These are phyloP conservation scores for Chrysoporthe cubensis DNA, from an alignment of 2,329 filamentous ascomycete genomes.

Conservation along the genomic window DNA sequence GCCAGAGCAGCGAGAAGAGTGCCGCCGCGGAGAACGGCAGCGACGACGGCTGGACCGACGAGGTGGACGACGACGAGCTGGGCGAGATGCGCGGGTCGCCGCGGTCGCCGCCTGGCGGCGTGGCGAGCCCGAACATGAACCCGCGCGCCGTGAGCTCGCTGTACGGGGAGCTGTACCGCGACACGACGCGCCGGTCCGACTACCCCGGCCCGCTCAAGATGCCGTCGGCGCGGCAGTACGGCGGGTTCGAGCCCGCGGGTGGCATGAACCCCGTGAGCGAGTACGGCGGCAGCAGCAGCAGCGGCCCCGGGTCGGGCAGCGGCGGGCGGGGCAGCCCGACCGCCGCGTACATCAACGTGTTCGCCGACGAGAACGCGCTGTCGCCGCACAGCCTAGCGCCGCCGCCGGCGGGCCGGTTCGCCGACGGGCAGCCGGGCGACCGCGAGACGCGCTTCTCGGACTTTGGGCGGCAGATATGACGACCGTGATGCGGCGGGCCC, in stretches of 20 bases:
- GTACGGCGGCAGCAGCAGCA: constrained; percentile 33
- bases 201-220: constrained; percentile 26
- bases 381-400: constrained; percentile 29
- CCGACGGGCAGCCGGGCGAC: constrained; percentile 18
- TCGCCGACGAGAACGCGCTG: constrained; percentile 52
- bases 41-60: constrained; percentile 12
- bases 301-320: too few relatives aligned
- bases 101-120: constrained; percentile 28
- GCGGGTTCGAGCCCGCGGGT: constrained; percentile 29
- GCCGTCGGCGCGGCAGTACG: constrained; percentile 22
- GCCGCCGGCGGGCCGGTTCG: not conserved
- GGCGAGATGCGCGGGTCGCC: constrained; percentile 26
- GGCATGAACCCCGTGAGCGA: constrained; percentile 24
- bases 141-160: constrained; percentile 29
- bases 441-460: constrained; percentile 56
- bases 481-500: not conserved
- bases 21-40: not conserved
- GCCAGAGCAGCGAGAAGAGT: constrained; percentile 22
- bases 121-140: constrained; percentile 29
- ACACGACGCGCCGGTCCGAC: constrained; percentile 21
- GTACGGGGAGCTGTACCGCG: constrained; percentile 24
- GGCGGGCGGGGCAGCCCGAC: constrained; percentile 38
- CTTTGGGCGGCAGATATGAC: constrained; percentile 48
- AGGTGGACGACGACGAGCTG: constrained; percentile 25
- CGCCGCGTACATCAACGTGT: constrained; percentile 57